A percentile compares a stretch with the other conserved stretches of the same genome.
Conservation (phyloP, 1,139 yeast genomes). For the Protomyces lactucae-debilis region DNA sequence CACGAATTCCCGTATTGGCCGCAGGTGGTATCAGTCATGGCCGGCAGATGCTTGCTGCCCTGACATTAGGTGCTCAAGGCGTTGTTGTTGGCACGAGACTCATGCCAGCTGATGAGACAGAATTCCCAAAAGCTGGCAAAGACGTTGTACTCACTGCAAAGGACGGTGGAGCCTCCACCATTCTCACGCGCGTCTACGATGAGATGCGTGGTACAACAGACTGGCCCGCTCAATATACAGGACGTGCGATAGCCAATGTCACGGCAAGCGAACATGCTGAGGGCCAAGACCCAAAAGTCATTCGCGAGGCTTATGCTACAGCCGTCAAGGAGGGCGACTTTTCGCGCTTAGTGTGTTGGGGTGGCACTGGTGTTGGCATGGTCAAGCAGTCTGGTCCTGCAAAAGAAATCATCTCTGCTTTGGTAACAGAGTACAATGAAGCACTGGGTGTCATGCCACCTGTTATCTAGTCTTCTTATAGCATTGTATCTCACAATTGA, state of each 20-base stretch:
- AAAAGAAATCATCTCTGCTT: constrained; percentile 17
- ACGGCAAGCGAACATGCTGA: constrained; percentile 22
- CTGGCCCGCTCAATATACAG: constrained; percentile 30
- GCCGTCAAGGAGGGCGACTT: constrained; percentile 26
- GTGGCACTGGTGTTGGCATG: constrained; percentile 32
- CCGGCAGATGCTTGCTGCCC: constrained; percentile 37
- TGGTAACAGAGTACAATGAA: constrained; percentile 21
- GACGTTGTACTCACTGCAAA: constrained; percentile 12
- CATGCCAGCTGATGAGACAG: constrained; percentile 26
- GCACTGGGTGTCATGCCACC: constrained; percentile 2
- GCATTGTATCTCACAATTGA: neutral
- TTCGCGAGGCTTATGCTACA: constrained; percentile 13
- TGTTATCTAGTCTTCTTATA: neutral
- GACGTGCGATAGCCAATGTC: constrained; percentile 29
- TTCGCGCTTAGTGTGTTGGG: constrained; percentile 30
- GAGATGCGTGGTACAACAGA: constrained; percentile 29
- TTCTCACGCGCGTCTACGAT: constrained; percentile 30
- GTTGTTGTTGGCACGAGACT: constrained; percentile 30
- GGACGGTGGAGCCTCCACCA: constrained; percentile 30
- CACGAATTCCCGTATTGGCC: constrained; percentile 40
- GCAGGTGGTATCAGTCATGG: constrained; percentile 49
- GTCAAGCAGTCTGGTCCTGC: constrained; percentile 27
- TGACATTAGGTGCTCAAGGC: constrained; percentile 43
- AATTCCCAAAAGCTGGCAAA: constrained; percentile 21
- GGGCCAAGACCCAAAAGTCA: constrained; percentile 8